Evolutionary conservation across 768 basidiomycete species (phyloP).

Genomic region (Chlorophyllum brunneum): DNA sequence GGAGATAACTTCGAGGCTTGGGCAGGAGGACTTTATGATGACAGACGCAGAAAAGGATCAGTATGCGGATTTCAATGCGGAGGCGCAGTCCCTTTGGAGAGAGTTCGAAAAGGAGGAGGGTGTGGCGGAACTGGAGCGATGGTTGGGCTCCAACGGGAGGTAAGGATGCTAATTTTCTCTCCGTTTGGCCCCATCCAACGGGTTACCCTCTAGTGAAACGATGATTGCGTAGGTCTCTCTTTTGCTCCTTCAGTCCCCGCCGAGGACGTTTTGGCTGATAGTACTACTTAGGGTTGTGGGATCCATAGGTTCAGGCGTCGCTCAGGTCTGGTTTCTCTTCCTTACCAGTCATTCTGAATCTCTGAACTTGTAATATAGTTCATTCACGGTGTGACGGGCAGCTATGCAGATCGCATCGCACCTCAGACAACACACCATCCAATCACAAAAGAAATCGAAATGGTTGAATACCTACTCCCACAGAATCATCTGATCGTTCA

Average conservation of each 20-base stretch:
- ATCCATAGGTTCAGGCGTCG: neutral
- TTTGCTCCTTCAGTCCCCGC: too few species aligned
- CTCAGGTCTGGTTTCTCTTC: neutral
- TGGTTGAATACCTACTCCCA: neutral
- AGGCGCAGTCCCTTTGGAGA: slow-evolving; percentile 2
- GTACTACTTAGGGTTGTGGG: too few species aligned
- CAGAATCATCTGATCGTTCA: too few species aligned
- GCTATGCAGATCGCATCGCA: neutral
- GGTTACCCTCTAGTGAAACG: too few species aligned
- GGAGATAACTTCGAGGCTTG: neutral
- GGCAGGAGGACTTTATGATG: neutral
- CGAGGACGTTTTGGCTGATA: too few species aligned
- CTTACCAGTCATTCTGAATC: neutral
- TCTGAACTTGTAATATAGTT: too few species aligned
- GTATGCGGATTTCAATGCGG: neutral
- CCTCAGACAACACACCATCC: neutral
- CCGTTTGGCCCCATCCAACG: too few species aligned
- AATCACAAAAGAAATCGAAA: neutral
- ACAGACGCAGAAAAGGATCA: neutral
- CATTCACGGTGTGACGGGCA: neutral
- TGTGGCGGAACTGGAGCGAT: neutral
- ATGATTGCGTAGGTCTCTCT: too few species aligned
- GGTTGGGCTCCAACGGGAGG: neutral
- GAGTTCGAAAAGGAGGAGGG: neutral
- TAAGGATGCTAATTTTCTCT: too few species aligned